A percentile compares a stretch with the other conserved stretches of the same genome.
phyloP scores from a whole-genome alignment of 202 grass and related monocot genomes.

The Brachypodium distachyon region DNA sequence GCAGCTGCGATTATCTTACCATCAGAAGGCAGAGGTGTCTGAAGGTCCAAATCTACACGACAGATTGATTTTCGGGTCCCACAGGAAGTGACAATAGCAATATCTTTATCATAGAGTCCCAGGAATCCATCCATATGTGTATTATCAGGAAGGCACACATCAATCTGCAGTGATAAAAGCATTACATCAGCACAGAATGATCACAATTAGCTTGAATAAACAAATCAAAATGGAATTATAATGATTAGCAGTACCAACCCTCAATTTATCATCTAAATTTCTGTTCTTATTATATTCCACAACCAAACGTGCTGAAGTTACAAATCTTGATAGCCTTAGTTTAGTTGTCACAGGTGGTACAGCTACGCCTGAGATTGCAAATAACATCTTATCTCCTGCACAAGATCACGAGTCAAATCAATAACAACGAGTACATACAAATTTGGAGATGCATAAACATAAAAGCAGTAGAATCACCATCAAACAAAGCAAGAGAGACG shows the following conservation, averaged over 20 bases:
- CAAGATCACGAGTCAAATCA: not conserved
- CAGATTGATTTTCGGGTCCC: not conserved
- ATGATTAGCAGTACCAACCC: not conserved
- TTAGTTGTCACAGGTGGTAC: not conserved
- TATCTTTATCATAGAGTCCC: not conserved
- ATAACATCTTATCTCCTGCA: constrained; percentile 15
- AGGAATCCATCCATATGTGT: too few relatives aligned
- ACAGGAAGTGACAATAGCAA: not conserved
- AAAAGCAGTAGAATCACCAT: not conserved
- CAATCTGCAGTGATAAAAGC: too few relatives aligned
- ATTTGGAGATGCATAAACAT: not conserved
- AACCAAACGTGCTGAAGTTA: not conserved
- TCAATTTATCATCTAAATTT: constrained; percentile 17
- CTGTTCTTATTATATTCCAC: not conserved
- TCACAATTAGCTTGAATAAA: not conserved
- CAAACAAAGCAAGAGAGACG: constrained; percentile 12
- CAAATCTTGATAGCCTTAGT: not conserved
- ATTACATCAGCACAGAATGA: not conserved
- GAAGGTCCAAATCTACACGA: not conserved
- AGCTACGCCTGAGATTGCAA: constrained; percentile 17
- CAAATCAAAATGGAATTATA: not conserved
- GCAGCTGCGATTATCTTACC: not conserved
- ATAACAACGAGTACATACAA: not conserved
- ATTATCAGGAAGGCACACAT: too few relatives aligned
- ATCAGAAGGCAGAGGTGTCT: not conserved